A percentile compares a stretch with the other conserved stretches of the same genome.
Conservation (phyloP, 2,329 filamentous ascomycete genomes). For the Sporothrix schenckii region DNA sequence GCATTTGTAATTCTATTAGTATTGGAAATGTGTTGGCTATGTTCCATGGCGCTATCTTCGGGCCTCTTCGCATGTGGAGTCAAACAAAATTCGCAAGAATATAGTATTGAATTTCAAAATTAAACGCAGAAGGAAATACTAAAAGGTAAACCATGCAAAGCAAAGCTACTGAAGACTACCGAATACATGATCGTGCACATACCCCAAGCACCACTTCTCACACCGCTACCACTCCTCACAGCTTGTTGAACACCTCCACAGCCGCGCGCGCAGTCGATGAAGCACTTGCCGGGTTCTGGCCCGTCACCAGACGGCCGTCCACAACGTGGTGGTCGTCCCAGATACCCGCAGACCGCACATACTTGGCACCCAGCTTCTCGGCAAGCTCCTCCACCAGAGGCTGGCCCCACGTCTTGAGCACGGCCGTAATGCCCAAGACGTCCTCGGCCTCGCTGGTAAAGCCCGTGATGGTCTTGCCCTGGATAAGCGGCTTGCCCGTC, state of each 20-base stretch:
- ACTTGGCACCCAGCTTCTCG: conserved; percentile 27
- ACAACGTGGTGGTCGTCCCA: conserved; percentile 42
- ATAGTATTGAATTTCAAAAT: not conserved
- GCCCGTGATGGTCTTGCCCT: conserved; percentile 46
- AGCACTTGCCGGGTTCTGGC: conserved; percentile 49
- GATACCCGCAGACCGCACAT: conserved; percentile 35
- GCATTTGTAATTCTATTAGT: too few species aligned
- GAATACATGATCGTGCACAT: not conserved
- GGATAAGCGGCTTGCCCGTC: conserved; percentile 45
- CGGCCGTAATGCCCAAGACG: conserved; percentile 42
- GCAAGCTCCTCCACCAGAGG: conserved; percentile 45
- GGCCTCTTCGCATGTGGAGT: too few species aligned
- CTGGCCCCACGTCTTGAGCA: conserved; percentile 42
- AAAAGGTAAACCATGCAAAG: not conserved
- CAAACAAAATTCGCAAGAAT: not conserved
- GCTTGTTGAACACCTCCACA: conserved; percentile 46
- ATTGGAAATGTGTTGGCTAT: too few species aligned
- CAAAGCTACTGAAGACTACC: not conserved
- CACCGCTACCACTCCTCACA: conserved; percentile 35
- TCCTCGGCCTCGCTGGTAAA: conserved; percentile 48
- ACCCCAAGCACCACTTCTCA: too few species aligned
- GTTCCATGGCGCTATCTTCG: too few species aligned
- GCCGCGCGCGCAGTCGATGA: conserved; percentile 45
- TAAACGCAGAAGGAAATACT: not conserved
- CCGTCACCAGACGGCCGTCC: conserved; percentile 48